phyloP scores from a whole-genome alignment of 2,329 filamentous ascomycete species.

The Fusarium staphyleae region DNA sequence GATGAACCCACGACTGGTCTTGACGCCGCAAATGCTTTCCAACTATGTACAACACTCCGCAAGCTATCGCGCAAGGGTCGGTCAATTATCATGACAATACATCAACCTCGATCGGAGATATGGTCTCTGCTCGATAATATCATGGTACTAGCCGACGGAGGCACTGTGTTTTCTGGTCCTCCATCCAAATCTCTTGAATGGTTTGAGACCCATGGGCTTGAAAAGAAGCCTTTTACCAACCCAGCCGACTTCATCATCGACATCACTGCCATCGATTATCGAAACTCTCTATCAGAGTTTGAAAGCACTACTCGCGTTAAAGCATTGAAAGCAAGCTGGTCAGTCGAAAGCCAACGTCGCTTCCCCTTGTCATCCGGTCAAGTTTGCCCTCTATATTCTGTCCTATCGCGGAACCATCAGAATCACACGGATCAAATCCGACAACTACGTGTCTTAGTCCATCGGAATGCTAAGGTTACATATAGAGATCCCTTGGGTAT shows the following conservation, averaged over 20 bases:
- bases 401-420: conserved; percentile 21
- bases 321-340: conserved; percentile 66
- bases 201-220: conserved; percentile 66
- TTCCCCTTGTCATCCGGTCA: conserved; percentile 26
- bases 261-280: conserved; percentile 73
- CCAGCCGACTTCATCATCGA: conserved; percentile 79
- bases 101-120: conserved; percentile 80
- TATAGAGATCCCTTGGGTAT: conserved; percentile 78
- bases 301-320: conserved; percentile 65
- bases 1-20: conserved; percentile 80
- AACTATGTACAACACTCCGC: conserved; percentile 73
- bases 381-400: background rate
- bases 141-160: conserved; percentile 69
- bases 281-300: conserved; percentile 68
- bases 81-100: conserved; percentile 75
- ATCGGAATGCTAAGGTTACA: conserved; percentile 72
- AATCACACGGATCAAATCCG: conserved; percentile 63
- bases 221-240: conserved; percentile 73
- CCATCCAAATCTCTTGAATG: conserved; percentile 64
- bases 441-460: conserved; percentile 69
- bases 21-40: conserved; percentile 77
- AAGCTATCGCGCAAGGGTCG: conserved; percentile 68
- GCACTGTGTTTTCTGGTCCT: conserved; percentile 70
- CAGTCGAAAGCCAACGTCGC: conserved; percentile 43
- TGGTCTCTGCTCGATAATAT: conserved; percentile 79